phyloP scores from a whole-genome alignment of 345 rosid genomes.

The Camelina sativa region DNA sequence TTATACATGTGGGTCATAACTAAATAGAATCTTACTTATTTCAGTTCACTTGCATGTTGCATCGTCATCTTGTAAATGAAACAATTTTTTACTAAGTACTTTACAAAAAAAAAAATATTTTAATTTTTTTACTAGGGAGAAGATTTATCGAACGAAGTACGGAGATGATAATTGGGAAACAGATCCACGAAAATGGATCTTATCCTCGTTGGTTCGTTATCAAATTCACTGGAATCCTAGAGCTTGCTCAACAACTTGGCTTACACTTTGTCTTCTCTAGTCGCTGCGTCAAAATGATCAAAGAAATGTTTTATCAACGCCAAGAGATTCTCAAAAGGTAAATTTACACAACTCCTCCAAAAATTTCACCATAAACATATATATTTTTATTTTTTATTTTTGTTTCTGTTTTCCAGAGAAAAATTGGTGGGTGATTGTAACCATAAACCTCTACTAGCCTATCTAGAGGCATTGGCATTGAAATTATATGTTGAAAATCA shows the following conservation, averaged over 20 bases:
- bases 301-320: conserved; percentile 41
- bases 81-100: background rate
- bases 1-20: too few species aligned
- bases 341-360: conserved; percentile 2
- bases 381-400: background rate
- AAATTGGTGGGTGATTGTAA: conserved; percentile 38
- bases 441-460: conserved; percentile 50
- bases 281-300: conserved; percentile 12
- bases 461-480: conserved; percentile 54
- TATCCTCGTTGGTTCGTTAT: conserved; percentile 66
- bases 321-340: conserved; percentile 51
- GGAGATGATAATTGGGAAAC: conserved; percentile 44
- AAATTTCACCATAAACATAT: background rate
- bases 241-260: conserved; percentile 50
- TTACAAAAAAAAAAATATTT: background rate
- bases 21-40: background rate
- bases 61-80: background rate
- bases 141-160: conserved; percentile 48
- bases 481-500: conserved; percentile 14
- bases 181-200: background rate
- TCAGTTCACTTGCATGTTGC: background rate
- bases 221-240: conserved; percentile 58
- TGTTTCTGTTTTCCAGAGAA: conserved; percentile 43
- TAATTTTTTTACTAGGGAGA: conserved; percentile 39
- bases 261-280: conserved; percentile 45